Percentiles rank a stretch among this genome's conserved stretches.
Conservation (phyloP, 2,329 filamentous ascomycete species). For the Fusarium dlaminii region DNA sequence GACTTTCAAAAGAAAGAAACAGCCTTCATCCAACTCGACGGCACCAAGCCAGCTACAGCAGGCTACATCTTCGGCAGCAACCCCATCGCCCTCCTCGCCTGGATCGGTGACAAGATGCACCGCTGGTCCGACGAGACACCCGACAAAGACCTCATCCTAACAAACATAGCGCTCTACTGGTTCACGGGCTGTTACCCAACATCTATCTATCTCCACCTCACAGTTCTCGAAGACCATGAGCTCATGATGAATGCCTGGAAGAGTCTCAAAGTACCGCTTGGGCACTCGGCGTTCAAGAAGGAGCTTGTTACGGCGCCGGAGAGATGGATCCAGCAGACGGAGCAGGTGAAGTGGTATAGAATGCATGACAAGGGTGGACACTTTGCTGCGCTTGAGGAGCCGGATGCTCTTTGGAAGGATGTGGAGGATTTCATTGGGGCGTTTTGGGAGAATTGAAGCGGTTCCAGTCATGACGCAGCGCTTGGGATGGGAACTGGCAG, state of each 20-base stretch:
- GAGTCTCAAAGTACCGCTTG: neutral
- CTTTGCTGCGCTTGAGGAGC: slow-evolving; percentile 29
- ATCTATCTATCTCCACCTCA: slow-evolving; percentile 9
- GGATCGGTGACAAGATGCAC: slow-evolving; percentile 22
- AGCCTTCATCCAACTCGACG: slow-evolving; percentile 18
- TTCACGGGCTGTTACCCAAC: slow-evolving; percentile 10
- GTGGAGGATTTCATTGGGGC: slow-evolving; percentile 18
- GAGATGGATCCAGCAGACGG: slow-evolving; percentile 8
- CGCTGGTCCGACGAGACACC: slow-evolving; percentile 12
- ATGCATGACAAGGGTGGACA: slow-evolving; percentile 26
- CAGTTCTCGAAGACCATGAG: neutral
- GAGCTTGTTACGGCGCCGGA: neutral
- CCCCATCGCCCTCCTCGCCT: slow-evolving; percentile 3
- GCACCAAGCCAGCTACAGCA: slow-evolving; percentile 8
- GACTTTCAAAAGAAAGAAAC: slow-evolving; percentile 10
- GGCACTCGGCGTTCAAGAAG: slow-evolving; percentile 11
- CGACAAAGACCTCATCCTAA: neutral
- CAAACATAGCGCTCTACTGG: slow-evolving; percentile 16
- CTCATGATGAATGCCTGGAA: slow-evolving; percentile 10
- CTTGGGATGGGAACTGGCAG: neutral
- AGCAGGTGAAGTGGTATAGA: slow-evolving; percentile 19
- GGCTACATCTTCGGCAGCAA: slow-evolving; percentile 9
- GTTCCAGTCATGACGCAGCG: neutral
- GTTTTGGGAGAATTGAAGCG: slow-evolving; percentile 2
- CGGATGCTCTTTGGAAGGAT: slow-evolving; percentile 21